Evolutionary conservation across 257 asterid genomes (phyloP).

Genomic region (Leonotis leonurus): DNA sequence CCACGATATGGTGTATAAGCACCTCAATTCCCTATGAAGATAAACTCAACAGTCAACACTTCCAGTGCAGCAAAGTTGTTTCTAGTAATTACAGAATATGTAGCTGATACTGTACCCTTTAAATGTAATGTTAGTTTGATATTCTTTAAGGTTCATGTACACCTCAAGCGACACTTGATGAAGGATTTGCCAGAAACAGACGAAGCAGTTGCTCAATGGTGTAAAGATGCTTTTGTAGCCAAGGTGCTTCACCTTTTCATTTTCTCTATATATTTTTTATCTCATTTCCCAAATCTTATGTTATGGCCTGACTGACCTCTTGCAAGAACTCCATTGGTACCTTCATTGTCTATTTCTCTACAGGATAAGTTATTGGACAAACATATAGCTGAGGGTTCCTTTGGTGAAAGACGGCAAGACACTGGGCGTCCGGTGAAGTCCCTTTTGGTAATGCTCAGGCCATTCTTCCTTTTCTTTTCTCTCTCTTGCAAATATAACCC

Average conservation of each 20-base stretch:
- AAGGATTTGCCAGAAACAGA: constrained; percentile 77
- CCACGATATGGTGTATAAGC: not conserved
- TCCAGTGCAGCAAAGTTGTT: not conserved
- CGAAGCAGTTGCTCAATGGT: constrained; percentile 87
- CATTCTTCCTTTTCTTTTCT: not conserved
- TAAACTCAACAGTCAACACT: not conserved
- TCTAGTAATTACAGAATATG: not conserved
- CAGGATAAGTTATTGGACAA: constrained; percentile 84
- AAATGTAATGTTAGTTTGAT: not conserved
- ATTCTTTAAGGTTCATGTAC: constrained; percentile 70
- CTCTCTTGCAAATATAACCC: not conserved
- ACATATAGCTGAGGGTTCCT: constrained; percentile 55
- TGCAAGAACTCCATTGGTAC: not conserved
- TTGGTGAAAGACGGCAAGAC: constrained; percentile 57
- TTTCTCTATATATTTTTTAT: not conserved
- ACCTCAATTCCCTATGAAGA: not conserved
- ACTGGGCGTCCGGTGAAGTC: constrained; percentile 73
- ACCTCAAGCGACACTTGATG: constrained; percentile 73
- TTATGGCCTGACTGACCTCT: not conserved
- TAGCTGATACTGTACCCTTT: not conserved
- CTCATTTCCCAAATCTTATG: not conserved
- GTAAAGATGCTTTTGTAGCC: constrained; percentile 65
- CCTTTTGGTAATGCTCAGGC: constrained; percentile 48
- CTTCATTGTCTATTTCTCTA: constrained; percentile 4
- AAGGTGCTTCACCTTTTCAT: constrained; percentile 58